Conservation (phyloP, 495 filamentous ascomycete species). For the Mycothermus thermophilus region DNA sequence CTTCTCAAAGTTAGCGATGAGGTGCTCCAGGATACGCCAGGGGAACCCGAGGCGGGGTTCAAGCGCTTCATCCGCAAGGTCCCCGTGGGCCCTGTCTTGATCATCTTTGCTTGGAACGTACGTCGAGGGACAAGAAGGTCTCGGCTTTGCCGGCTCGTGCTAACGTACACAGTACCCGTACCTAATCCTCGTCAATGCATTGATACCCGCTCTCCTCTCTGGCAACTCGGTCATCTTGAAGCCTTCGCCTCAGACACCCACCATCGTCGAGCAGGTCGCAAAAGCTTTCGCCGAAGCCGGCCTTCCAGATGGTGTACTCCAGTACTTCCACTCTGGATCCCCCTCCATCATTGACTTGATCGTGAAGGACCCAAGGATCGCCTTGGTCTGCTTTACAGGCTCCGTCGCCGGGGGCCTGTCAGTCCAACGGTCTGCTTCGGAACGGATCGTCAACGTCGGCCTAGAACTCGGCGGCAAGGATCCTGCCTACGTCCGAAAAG, state of each 20-base stretch:
- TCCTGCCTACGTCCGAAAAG: conserved; percentile 72
- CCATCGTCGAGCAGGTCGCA: conserved; percentile 67
- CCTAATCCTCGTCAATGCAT: conserved; percentile 75
- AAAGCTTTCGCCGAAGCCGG: conserved; percentile 65
- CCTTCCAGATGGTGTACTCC: conserved; percentile 64
- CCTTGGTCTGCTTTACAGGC: conserved; percentile 81
- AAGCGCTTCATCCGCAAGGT: conserved; percentile 77
- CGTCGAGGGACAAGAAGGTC: too few relatives aligned
- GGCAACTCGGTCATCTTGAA: conserved; percentile 87
- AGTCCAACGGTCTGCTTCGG: conserved; percentile 70
- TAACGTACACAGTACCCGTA: conserved; percentile 92
- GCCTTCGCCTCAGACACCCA: conserved; percentile 87
- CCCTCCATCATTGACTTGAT: conserved; percentile 54
- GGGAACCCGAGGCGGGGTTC: conserved; percentile 73
- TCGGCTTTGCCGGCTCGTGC: too few relatives aligned
- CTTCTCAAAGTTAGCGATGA: conserved; percentile 64
- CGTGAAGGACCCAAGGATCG: conserved; percentile 56
- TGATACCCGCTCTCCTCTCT: conserved; percentile 74
- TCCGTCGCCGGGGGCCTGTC: conserved; percentile 75
- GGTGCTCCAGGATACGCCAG: conserved; percentile 57
- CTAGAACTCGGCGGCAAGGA: conserved; percentile 90
- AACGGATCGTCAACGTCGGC: conserved; percentile 67
- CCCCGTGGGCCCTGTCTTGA: conserved; percentile 68
- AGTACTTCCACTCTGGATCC: conserved; percentile 80
- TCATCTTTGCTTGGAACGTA: conserved; percentile 94